Percentiles rank a stretch among this genome's conserved stretches.
Conservation (phyloP, 2,329 filamentous ascomycete genomes). For the Pestalotiopsis sp. region DNA sequence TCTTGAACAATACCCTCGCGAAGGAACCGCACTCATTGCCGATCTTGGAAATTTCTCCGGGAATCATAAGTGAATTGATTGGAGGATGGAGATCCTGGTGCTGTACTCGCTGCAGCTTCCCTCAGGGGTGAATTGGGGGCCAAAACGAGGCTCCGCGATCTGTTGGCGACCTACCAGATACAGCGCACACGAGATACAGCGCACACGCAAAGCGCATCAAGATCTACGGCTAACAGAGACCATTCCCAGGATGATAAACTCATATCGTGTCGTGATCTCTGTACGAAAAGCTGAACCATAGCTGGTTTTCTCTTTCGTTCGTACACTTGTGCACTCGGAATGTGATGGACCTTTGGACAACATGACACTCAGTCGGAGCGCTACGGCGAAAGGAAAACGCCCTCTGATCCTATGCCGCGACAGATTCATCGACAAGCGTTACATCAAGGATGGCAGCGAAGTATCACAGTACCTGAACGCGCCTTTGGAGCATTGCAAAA, state of each 20-base stretch:
- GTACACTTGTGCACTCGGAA: no score
- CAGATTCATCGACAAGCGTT: not conserved
- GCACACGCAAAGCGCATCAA: no score
- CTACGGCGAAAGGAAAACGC: not conserved
- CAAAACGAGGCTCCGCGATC: not conserved
- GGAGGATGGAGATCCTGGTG: no score
- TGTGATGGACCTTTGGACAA: not conserved
- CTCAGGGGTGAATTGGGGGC: not conserved
- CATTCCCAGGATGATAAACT: not conserved
- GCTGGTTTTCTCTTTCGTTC: no score
- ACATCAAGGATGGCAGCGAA: not conserved
- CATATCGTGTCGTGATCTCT: not conserved
- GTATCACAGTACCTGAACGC: not conserved
- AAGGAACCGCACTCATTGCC: no score
- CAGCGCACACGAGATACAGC: not conserved
- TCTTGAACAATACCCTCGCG: no score
- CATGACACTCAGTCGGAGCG: not conserved
- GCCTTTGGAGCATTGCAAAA: not conserved
- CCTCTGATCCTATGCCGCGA: not conserved
- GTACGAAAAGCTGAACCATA: no score
- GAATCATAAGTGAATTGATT: no score
- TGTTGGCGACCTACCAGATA: not conserved
- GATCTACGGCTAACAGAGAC: not conserved
- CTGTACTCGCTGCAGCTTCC: not conserved
- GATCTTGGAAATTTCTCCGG: no score